Evolutionary conservation across 352 stramenopile species (phyloP), one percentile per base, ranked within the genome.

Genomic region (Plasmopara halstedii): DNA sequence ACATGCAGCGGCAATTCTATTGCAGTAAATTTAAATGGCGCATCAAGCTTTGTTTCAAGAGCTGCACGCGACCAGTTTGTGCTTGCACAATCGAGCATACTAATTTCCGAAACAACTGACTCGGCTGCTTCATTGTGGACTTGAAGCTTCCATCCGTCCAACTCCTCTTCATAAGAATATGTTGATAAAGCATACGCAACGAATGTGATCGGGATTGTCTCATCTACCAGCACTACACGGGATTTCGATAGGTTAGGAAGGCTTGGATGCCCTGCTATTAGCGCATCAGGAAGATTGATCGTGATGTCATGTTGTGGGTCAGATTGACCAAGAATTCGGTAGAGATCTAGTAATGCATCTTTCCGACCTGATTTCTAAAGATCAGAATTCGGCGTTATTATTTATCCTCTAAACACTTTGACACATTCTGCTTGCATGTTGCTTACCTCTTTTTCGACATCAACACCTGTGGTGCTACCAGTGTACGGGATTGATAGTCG

Each of bases 101-200:
- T 26, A 10, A 61, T 66, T 19, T 57, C 40, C 13, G 34, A 14
- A 26, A 19, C 37, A 42, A 62, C 56, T 4, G 56, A 68, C 20
- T 69, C 46, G 2, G 60, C 49, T 1, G 63, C 54, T 56, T 84
- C 66, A 40, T 49, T 57, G 26, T 88, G 75, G 15, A 90, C 54
- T 9, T 50, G 44, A 11, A 84, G 34, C 22, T 83, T 88, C 75
- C 77, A 86, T 14, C 62, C 66, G 18, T 71, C 61, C 17, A 90
- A 31, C 21, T 88, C 68, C 20, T 88, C 67, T 44, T 88, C 74
- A 27, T 95, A 92, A 36, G 96, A 83, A 45, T 83, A 72, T 6
- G 93, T 98, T 5, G 86, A 83, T 35, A 99, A 73, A 15, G 94
- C 94, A 55, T 98, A 97, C 15, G 95, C 93, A 53, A 98, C 95